Percentiles rank a stretch among this genome's conserved stretches.
Evolutionary conservation across 2,329 filamentous ascomycete genomes (phyloP).

Genomic region (Cladosporium sp.): DNA sequence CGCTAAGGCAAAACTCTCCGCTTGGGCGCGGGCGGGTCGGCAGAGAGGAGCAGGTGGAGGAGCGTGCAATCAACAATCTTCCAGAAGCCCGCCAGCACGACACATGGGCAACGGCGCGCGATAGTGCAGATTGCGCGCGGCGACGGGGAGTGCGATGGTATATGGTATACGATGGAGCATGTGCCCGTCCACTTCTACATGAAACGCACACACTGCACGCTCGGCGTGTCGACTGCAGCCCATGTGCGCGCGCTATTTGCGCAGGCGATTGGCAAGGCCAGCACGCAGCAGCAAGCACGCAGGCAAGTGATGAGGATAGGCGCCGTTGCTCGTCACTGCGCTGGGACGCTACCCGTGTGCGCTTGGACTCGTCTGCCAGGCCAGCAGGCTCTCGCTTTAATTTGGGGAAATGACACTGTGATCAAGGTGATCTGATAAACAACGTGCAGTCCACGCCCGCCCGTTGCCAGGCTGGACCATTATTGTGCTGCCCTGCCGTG

Average conservation of each 20-base stretch:
- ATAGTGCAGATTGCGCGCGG: too few species aligned
- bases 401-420: neutral
- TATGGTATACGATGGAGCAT: too few species aligned
- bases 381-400: neutral
- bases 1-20: conserved; percentile 3
- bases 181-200: too few species aligned
- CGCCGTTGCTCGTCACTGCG: neutral
- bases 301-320: neutral
- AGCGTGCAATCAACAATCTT: conserved; percentile 1
- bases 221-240: too few species aligned
- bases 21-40: neutral
- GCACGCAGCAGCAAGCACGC: neutral
- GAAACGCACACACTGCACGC: too few species aligned
- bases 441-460: too few species aligned
- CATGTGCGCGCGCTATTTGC: too few species aligned
- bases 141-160: too few species aligned
- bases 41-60: neutral
- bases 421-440: too few species aligned
- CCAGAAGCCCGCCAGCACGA: neutral
- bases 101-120: too few species aligned
- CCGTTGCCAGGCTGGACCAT: too few species aligned
- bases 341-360: neutral
- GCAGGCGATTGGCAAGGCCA: neutral
- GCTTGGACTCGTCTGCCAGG: neutral
- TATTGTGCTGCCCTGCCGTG: too few species aligned